Conservation (phyloP, 1,139 yeast species). For the Suhomyces anneliseae region DNA sequence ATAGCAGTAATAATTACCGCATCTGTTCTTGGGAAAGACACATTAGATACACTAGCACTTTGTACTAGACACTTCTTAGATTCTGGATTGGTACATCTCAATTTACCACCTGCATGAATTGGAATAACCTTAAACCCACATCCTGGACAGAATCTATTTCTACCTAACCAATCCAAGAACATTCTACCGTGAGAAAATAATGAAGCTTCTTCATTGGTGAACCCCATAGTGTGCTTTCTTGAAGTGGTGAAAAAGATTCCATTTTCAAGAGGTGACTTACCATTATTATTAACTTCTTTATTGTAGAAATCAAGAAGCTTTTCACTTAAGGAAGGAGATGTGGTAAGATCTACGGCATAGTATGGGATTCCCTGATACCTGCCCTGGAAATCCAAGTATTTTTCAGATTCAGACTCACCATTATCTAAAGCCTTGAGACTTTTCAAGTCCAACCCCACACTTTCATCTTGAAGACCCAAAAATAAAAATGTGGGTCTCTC, state of each 20-base stretch:
- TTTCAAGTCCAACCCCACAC: conserved; percentile 37
- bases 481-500: conserved; percentile 54
- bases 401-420: conserved; percentile 21
- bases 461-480: conserved; percentile 65
- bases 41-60: conserved; percentile 51
- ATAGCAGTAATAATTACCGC: conserved; percentile 83
- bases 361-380: conserved; percentile 70
- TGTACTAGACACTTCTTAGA: conserved; percentile 56
- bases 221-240: conserved; percentile 37
- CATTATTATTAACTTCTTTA: conserved; percentile 2
- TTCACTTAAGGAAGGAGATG: conserved; percentile 24
- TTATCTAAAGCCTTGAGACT: conserved; percentile 29
- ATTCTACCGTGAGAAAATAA: conserved; percentile 78
- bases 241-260: conserved; percentile 34
- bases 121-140: conserved; percentile 76
- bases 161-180: conserved; percentile 80
- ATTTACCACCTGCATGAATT: conserved; percentile 80
- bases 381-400: conserved; percentile 44
- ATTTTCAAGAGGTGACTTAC: conserved; percentile 16
- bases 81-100: conserved; percentile 52
- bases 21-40: conserved; percentile 90
- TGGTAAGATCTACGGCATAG: conserved; percentile 71
- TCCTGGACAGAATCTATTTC: conserved; percentile 82
- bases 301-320: conserved; percentile 20
- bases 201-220: conserved; percentile 54